phyloP scores from a whole-genome alignment of 2,329 filamentous ascomycete genomes.

The Fusarium odoratissimum region DNA sequence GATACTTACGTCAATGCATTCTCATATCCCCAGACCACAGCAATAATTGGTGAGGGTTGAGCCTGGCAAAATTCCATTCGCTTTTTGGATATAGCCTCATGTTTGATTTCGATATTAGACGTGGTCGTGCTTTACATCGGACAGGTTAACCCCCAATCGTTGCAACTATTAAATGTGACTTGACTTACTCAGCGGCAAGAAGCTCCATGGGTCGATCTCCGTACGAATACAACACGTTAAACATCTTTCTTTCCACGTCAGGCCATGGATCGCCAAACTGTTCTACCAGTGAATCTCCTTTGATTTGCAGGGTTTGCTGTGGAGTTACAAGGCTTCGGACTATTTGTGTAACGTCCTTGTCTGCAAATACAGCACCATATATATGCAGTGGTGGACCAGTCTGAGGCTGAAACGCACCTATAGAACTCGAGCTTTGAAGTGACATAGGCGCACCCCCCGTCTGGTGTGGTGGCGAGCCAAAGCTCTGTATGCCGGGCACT shows the following conservation, averaged over 20 bases:
- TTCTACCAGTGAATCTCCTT: not conserved
- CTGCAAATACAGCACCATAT: not conserved
- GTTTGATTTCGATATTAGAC: not conserved
- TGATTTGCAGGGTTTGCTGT: not conserved
- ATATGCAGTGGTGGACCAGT: not conserved
- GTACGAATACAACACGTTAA: not conserved
- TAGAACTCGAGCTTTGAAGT: not conserved
- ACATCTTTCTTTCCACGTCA: not conserved
- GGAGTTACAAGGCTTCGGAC: not conserved
- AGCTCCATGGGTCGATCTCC: not conserved
- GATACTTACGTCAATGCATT: not conserved
- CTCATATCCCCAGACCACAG: not conserved
- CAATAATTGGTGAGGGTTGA: not conserved
- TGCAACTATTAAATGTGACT: not conserved
- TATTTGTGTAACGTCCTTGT: not conserved
- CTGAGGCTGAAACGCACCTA: not conserved
- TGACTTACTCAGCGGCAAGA: not conserved
- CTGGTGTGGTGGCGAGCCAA: not conserved
- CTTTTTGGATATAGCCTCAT: not conserved
- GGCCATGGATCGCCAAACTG: not conserved
- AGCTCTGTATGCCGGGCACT: not conserved
- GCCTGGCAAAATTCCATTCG: not conserved
- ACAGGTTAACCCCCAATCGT: not conserved
- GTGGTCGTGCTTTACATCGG: not conserved
- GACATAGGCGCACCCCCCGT: not conserved